A percentile compares a stretch with the other conserved stretches of the same genome.
phyloP scores from a whole-genome alignment of 345 rosid genomes.

The Hibiscus syriacus region DNA sequence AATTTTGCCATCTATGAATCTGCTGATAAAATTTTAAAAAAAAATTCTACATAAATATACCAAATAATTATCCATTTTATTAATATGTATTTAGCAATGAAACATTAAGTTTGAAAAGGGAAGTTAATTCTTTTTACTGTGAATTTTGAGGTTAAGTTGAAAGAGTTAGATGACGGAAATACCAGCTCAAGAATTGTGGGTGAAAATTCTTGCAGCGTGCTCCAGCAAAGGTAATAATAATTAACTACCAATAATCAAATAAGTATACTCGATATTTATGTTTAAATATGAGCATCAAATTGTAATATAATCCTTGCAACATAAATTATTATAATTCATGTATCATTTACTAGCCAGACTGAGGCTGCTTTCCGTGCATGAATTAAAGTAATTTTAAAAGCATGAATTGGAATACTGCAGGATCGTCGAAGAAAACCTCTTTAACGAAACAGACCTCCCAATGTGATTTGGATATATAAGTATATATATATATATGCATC shows the following conservation, averaged over 20 bases:
- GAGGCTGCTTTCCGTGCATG: no score
- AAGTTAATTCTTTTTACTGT: not conserved
- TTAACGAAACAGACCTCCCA: not conserved
- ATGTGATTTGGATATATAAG: not conserved
- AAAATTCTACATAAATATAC: no score
- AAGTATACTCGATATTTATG: no score
- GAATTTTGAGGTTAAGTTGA: constrained; percentile 17
- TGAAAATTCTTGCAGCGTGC: constrained; percentile 1
- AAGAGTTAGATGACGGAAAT: constrained; percentile 19
- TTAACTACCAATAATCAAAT: not conserved
- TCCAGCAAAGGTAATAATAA: constrained; percentile 21
- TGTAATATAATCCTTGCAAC: no score
- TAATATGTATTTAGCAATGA: not conserved
- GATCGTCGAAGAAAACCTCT: constrained; percentile 5
- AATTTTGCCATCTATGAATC: no score
- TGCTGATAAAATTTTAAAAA: no score
- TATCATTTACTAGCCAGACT: no score
- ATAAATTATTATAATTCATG: no score
- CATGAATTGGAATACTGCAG: constrained; percentile 12
- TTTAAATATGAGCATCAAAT: no score
- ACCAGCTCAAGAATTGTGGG: constrained; percentile 16
- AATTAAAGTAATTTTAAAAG: no score
- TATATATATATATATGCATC: no score
- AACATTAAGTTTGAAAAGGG: not conserved
- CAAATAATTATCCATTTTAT: no score